Evolutionary conservation across 2,329 filamentous ascomycete genomes (phyloP).

Genomic region (Huntiella bhutanensis): DNA sequence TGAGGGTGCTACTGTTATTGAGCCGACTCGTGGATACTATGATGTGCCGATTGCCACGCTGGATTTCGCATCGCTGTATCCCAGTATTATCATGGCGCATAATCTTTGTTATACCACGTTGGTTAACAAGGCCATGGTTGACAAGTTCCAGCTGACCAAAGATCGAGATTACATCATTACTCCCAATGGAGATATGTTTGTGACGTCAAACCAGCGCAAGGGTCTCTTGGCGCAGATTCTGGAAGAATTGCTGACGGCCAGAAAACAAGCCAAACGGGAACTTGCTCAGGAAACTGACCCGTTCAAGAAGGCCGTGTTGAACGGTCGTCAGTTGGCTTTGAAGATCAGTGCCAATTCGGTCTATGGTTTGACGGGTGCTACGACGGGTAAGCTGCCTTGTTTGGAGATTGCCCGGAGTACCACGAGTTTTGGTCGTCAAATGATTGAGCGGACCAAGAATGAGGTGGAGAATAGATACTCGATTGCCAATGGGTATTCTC

Average conservation of each 20-base stretch:
- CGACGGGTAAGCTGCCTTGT: slow-evolving; percentile 87
- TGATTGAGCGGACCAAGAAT: slow-evolving; percentile 97
- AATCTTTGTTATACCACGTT: slow-evolving; percentile 96
- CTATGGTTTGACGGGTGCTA: slow-evolving; percentile 91
- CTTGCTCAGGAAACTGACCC: slow-evolving; percentile 75
- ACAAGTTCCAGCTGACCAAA: slow-evolving; percentile 59
- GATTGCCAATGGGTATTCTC: slow-evolving; percentile 82
- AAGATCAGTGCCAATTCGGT: slow-evolving; percentile 97
- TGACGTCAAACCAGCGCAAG: slow-evolving; percentile 73
- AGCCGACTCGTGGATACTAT: slow-evolving; percentile 84
- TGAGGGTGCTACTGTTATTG: slow-evolving; percentile 93
- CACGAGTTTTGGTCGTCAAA: slow-evolving; percentile 89
- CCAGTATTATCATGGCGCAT: slow-evolving; percentile 96
- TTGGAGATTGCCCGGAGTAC: slow-evolving; percentile 90
- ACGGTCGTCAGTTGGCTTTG: slow-evolving; percentile 87
- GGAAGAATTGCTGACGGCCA: slow-evolving; percentile 74
- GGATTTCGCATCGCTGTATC: slow-evolving; percentile 96
- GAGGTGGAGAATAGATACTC: slow-evolving; percentile 83
- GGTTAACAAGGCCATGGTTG: slow-evolving; percentile 55
- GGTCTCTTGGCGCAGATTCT: slow-evolving; percentile 87
- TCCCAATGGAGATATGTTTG: slow-evolving; percentile 85
- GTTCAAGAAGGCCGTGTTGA: slow-evolving; percentile 94
- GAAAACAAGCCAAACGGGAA: slow-evolving; percentile 89
- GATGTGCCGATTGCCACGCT: slow-evolving; percentile 88
- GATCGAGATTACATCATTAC: slow-evolving; percentile 95